Percentiles rank a stretch among this genome's conserved stretches.
Evolutionary conservation across 768 basidiomycete genomes (phyloP).

Genomic region (Leucosporidium scottii): DNA sequence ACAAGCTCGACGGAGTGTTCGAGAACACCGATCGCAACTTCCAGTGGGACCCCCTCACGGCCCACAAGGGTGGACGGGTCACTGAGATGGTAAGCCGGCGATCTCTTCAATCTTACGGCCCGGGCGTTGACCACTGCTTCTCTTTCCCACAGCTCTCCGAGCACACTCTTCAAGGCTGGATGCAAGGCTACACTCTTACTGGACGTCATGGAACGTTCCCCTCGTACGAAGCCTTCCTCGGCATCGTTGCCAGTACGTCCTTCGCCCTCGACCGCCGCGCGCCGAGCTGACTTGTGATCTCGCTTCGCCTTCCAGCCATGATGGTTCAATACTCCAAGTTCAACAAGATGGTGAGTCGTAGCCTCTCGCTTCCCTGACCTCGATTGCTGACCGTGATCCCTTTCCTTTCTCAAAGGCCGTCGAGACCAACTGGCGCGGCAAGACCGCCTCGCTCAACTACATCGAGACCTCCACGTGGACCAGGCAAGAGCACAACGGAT

Average conservation of each 20-base stretch:
- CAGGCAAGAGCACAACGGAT: slow-evolving; percentile 59
- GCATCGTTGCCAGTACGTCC: slow-evolving; percentile 75
- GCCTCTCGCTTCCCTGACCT: no score
- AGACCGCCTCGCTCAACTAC: slow-evolving; percentile 68
- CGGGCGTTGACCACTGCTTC: not conserved
- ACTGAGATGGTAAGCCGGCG: slow-evolving; percentile 63
- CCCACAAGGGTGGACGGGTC: slow-evolving; percentile 64
- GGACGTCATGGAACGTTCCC: slow-evolving; percentile 72
- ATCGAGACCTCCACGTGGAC: slow-evolving; percentile 60
- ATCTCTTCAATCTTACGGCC: slow-evolving; percentile 32
- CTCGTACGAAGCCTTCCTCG: slow-evolving; percentile 83
- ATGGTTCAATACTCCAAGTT: slow-evolving; percentile 63
- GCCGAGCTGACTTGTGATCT: slow-evolving; percentile 16
- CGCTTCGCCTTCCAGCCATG: not conserved
- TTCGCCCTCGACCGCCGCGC: no score
- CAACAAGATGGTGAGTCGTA: slow-evolving; percentile 62
- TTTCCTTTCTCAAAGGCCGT: slow-evolving; percentile 46
- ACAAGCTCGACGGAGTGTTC: slow-evolving; percentile 64
- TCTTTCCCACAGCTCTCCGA: slow-evolving; percentile 48
- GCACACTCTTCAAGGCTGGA: slow-evolving; percentile 81
- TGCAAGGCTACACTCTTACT: slow-evolving; percentile 87
- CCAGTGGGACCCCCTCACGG: slow-evolving; percentile 67
- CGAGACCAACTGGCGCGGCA: slow-evolving; percentile 57
- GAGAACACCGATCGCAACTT: slow-evolving; percentile 53
- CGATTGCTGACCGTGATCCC: slow-evolving; percentile 73